Evolutionary conservation across 352 stramenopile species (phyloP), one percentile per base, ranked within the genome.

Genomic region (Phytophthora colocasiae): DNA sequence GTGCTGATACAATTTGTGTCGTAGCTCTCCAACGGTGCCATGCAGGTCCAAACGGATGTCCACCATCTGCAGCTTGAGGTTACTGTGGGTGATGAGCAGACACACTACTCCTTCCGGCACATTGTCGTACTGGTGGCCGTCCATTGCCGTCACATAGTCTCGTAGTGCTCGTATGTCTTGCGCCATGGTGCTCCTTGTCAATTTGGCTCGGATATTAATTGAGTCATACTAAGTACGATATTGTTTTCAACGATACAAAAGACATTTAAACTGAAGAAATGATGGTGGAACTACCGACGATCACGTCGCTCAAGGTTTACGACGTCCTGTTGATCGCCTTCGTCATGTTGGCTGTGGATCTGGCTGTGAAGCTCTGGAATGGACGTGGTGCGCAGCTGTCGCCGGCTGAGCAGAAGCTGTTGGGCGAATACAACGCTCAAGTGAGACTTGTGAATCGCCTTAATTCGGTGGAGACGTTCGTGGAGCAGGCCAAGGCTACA

Each of bases 81-180:
- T 99, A 69, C 87, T 98, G 82, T 99, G 97, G 9, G 97, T 99
- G 59, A 99, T 96, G 73, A 98, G 95, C 53, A 99, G 81, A 60
- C 94, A 90, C 17, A 99, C 85, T 14, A 98, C 85, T 17, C 90
- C 93, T 19, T 96, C 81, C 4, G 90, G 80, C 1, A 98, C 69
- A 29, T 81, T 83, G 34, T 91, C 82, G 71, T 97, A 98, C 71
- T 97, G 83, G 38, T 77, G 69, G 52, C 78, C 87, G 71, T 97
- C 91, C 75, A 90, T 95, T 34, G 89, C 91, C 50, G 73, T 92
- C 46, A 97, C 77, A 75, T 95, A 97, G 49, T 67, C 32, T 61
- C 87, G 84, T 36, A 97, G 66, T 29, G 78, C 74, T 19, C 75
- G 75, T 74, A 96, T 75, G 61, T 96, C 87, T 22, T 81, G 63